phyloP scores from a whole-genome alignment of 75 land plant species.

The Pinus tabuliformis region DNA sequence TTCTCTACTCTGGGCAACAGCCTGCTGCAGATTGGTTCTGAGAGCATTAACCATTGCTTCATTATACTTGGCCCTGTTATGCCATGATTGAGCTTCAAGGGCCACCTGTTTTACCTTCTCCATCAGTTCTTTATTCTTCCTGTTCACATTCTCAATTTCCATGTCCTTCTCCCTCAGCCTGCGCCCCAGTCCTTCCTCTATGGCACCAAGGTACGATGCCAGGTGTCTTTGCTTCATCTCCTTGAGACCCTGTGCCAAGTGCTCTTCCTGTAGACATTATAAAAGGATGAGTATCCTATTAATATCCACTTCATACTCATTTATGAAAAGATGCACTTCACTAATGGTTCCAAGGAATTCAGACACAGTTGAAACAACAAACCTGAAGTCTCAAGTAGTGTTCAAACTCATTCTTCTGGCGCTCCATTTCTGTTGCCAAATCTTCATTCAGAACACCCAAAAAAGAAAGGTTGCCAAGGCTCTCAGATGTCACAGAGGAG shows the following conservation, averaged over 20 bases:
- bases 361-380: slow-evolving; percentile 1
- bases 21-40: slow-evolving; percentile 62
- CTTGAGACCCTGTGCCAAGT: slow-evolving; percentile 41
- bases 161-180: slow-evolving; percentile 48
- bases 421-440: slow-evolving; percentile 40
- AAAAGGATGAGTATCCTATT: not conserved
- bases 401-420: slow-evolving; percentile 58
- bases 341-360: not conserved
- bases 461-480: slow-evolving; percentile 21
- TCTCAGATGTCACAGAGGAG: slow-evolving; percentile 43
- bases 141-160: slow-evolving; percentile 52
- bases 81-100: slow-evolving; percentile 58
- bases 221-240: slow-evolving; percentile 56
- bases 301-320: too few relatives aligned
- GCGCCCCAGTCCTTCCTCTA: slow-evolving; percentile 33
- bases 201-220: slow-evolving; percentile 30
- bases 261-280: slow-evolving; percentile 46
- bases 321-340: not conserved
- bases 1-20: slow-evolving; percentile 53
- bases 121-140: slow-evolving; percentile 50
- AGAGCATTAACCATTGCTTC: slow-evolving; percentile 56
- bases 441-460: slow-evolving; percentile 34
- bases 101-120: slow-evolving; percentile 55
- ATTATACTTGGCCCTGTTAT: slow-evolving; percentile 55
- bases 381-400: slow-evolving; percentile 57